Evolutionary conservation across 129 eudicot genomes (phyloP).

Genomic region (Pulicaria dysenterica): DNA sequence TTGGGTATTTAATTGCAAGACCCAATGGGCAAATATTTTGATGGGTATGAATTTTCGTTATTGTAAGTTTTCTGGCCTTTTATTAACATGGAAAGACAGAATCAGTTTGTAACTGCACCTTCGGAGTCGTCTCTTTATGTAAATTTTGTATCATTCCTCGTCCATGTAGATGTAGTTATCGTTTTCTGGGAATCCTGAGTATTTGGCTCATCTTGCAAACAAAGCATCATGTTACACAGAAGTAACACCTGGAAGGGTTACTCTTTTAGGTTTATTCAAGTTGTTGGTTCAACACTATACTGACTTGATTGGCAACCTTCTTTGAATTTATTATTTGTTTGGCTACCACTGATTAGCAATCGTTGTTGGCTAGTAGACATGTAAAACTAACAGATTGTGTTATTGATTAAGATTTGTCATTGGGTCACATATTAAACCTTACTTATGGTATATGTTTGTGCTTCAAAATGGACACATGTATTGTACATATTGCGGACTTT

Average conservation of each 20-base stretch:
- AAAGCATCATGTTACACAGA: background rate
- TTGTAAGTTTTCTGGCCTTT: background rate
- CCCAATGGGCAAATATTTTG: background rate
- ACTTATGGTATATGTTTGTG: background rate
- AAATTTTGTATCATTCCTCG: background rate
- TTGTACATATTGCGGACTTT: background rate
- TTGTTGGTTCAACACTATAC: background rate
- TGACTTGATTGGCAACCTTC: background rate
- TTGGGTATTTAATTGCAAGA: background rate
- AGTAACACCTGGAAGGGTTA: background rate
- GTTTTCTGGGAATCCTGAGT: background rate
- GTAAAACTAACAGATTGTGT: background rate
- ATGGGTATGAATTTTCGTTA: background rate
- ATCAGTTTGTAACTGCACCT: background rate
- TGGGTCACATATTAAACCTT: background rate
- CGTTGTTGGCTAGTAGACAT: background rate
- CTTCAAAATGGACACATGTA: background rate
- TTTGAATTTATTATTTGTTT: background rate
- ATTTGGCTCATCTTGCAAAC: background rate
- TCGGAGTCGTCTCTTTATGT: background rate
- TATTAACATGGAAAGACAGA: background rate
- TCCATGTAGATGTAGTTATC: conserved; percentile 1
- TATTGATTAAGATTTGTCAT: background rate
- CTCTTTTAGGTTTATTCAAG: background rate
- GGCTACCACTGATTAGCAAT: background rate